Conservation (phyloP, 2,329 filamentous ascomycete genomes). For the Pseudocercospora fijiensis region DNA sequence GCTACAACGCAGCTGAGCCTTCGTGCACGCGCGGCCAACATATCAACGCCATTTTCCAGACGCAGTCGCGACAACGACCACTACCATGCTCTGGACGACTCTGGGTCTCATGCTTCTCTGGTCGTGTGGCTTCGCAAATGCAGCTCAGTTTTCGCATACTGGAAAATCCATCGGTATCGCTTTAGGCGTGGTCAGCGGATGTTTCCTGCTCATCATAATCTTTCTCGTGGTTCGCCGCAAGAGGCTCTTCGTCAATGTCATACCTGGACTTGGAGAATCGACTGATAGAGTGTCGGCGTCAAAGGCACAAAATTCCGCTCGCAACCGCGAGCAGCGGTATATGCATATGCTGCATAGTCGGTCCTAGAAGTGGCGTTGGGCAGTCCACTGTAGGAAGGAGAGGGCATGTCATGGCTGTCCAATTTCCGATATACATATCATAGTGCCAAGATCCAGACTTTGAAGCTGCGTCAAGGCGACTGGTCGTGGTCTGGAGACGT, state of each 20-base stretch:
- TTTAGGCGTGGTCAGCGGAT: conserved; percentile 10
- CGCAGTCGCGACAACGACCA: background rate
- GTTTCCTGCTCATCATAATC: conserved; percentile 3
- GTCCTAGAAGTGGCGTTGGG: background rate
- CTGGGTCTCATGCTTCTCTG: background rate
- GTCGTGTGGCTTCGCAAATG: background rate
- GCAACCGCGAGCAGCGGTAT: background rate
- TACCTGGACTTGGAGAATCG: conserved; percentile 9
- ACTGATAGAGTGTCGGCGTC: background rate
- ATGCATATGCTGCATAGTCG: conserved; percentile 2
- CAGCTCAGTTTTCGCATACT: background rate
- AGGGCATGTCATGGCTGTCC: background rate
- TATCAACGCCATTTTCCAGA: background rate
- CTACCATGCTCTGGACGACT: background rate
- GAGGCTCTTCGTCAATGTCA: conserved; percentile 10
- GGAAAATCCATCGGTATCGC: conserved; percentile 10
- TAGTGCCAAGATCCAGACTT: background rate
- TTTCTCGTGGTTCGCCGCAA: conserved; percentile 11
- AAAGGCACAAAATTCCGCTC: background rate
- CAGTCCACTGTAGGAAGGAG: background rate
- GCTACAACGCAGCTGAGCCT: background rate
- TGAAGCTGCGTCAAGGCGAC: background rate
- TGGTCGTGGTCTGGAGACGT: background rate
- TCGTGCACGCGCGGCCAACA: background rate
- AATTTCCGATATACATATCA: background rate